Evolutionary conservation across 306 rosid genomes (phyloP), one percentile per base, ranked within the genome.

Genomic region (Lotus japonicus): DNA sequence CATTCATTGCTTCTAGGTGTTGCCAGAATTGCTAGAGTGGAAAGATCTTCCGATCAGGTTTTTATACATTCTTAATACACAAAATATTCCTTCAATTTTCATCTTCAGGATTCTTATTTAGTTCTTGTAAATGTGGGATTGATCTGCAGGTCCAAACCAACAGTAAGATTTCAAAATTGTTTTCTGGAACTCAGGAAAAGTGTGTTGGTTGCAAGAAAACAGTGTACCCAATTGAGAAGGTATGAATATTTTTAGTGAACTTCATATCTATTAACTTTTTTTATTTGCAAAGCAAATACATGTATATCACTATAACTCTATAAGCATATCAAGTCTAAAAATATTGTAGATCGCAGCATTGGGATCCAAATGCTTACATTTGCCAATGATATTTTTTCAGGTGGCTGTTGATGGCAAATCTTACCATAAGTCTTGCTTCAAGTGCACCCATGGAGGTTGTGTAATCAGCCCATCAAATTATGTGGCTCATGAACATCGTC

Each of bases 191-290:
- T 65, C 94, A 90, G 42, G 99, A 94, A 41, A 94, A 94, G 80
- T 94, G 97, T 80, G 83, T 88, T 73, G 80, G 83, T 53, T 94
- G 99, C 92, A 72, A 81, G 58, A 90, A 82, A 77, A 94, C 95
- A 21, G 96, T 90, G 61, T 94, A 90, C 76, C 99, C 95, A 35
- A 88, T 88, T 74, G 99, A 94, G 81, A 90, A 87, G 97, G 99
- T 88, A n/a, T n/a, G n/a, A n/a, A n/a, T n/a, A n/a, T n/a, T n/a
- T n/a, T n/a, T n/a, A n/a, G n/a, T n/a, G n/a, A n/a, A n/a, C n/a
- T n/a, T n/a, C n/a, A n/a, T n/a, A n/a, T n/a, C n/a, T n/a, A n/a
- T n/a, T n/a, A n/a, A n/a, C n/a, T n/a, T n/a, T n/a, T n/a, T n/a
- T n/a, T n/a, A n/a, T n/a, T n/a, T n/a, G n/a, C n/a, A n/a, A n/a